These are phyloP conservation scores for Seminavis robusta DNA, from an alignment of 108 stramenopile species.

Conservation along the genomic window DNA sequence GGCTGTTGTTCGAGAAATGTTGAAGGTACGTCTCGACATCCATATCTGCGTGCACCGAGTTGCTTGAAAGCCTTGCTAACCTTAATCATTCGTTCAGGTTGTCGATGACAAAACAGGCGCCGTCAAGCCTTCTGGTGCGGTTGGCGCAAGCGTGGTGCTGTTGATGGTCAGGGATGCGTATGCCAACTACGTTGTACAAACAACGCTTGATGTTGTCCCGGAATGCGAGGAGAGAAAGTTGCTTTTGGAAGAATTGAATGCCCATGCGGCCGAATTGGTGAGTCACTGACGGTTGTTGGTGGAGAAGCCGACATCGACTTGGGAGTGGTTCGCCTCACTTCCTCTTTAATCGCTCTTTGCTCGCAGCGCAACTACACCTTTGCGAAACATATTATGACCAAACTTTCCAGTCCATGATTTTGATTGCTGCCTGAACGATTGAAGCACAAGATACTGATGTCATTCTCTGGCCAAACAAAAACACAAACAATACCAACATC, in stretches of 20 bases:
- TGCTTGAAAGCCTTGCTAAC: not conserved
- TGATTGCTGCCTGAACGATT: too few species aligned
- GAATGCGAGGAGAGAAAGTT: conserved; percentile 64
- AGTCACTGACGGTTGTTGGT: conserved; percentile 15
- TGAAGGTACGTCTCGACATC: conserved; percentile 36
- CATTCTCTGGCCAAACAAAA: not conserved
- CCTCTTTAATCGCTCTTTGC: not conserved
- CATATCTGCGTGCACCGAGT: too few species aligned
- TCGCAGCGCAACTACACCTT: conserved; percentile 81
- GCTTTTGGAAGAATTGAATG: conserved; percentile 65
- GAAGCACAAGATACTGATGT: too few species aligned
- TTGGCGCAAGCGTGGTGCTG: conserved; percentile 69
- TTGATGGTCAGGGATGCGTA: conserved; percentile 96
- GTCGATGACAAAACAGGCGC: conserved; percentile 43
- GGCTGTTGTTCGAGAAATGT: conserved; percentile 75
- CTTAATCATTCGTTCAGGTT: conserved; percentile 18
- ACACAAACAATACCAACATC: not conserved
- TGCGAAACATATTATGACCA: conserved; percentile 85
- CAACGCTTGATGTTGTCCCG: conserved; percentile 79
- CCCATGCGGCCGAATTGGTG: conserved; percentile 75
- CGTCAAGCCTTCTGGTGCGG: conserved; percentile 24
- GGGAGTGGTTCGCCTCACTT: too few species aligned
- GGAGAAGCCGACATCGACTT: not conserved
- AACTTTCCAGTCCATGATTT: too few species aligned
- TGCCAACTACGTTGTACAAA: conserved; percentile 94